Evolutionary conservation across 352 stramenopile species (phyloP), one percentile per base, ranked within the genome.

Genomic region (Pythium graminicola): DNA sequence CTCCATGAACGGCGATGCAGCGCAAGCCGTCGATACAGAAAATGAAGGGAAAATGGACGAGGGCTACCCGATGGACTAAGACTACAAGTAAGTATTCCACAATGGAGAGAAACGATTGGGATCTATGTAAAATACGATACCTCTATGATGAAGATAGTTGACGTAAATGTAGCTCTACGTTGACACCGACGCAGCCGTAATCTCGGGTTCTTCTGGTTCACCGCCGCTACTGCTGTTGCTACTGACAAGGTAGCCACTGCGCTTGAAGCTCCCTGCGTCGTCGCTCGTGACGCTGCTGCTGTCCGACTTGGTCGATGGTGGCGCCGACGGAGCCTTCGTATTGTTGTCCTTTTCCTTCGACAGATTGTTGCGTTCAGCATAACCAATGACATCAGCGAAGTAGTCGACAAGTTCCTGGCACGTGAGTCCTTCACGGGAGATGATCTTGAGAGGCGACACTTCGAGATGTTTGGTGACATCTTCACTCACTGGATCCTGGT

Each of bases 361-460:
- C 32, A 54, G 66, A 19, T 62, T 52, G 26, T 90, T 85, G 32
- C 69, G 52, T 55, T 93, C 82, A 1, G 78, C 81, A 33, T 77
- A 94, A 24, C 67, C 63, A 50, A 94, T 91, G 19, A 71, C 77
- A 44, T 88, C 73, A 9, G 72, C 65, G 45, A 94, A 69, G 51
- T 94, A 94, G 55, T 94, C 83, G 16, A 91, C 81, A 22, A 94
- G 70, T 38, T 88, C 83, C 43, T 94, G 83, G 52, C 81, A 92
- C 6, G 65, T 89, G 19, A 94, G 70, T 4, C 75, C 77, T 40
- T 94, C 83, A 10, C 77, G 72, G 19, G 83, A 94, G 42, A 94
- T 88, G 43, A 89, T 86, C 54, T 85, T 85, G 29, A 92, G 60
- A 38, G 83, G 83, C 20, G 81, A 78, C 3, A 94, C 81, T 16